Evolutionary conservation across 73 alveolate species (phyloP), one percentile per base, ranked within the genome.

Genomic region (Vitrella brassicaformis): DNA sequence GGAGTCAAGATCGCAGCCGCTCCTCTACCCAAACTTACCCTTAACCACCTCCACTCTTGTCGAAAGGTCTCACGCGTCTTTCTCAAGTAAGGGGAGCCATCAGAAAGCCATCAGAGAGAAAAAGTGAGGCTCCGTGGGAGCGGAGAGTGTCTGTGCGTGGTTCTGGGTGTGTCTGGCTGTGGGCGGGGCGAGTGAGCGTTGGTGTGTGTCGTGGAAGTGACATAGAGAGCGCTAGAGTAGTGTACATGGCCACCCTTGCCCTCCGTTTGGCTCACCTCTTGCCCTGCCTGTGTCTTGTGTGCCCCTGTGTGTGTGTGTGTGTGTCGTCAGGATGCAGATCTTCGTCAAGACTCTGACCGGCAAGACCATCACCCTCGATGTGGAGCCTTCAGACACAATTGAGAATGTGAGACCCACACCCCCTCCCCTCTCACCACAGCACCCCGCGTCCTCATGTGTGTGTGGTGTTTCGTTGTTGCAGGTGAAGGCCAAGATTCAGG

Each of bases 401-500:
- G 56, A 39, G 56, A 39, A 39, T 14, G 56, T 39, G 14, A 39
- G 56, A 8, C 22, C 22, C 4, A 4, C 56, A 4, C 14, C 56
- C 14, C 56, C 56, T 39, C 56, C 14, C 56, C 56, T 39, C 14
- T 14, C 56, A 39, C 56, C 56, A n/a, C n/a, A n/a, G n/a, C n/a
- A n/a, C n/a, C n/a, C n/a, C n/a, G n/a, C n/a, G n/a, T 39, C 14
- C 56, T 39, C 56, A 8, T 4, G 4, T 39, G 4, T 39, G 56
- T 14, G 4, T 39, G 22, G 22, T 39, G 56, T 39, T 8, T 8
- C 14, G 56, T 39, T 14, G 22, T 39, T 25, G n/a, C 31, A 45
- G 64, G 64, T 71, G 30, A 71, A 26, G 67, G 64, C 65, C 19
- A 27, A 45, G 68, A 72, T 72, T 31, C 71, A 72, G 68, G 72